phyloP scores from a whole-genome alignment of 1,139 yeast species.

The Scheffersomyces insectosa region DNA sequence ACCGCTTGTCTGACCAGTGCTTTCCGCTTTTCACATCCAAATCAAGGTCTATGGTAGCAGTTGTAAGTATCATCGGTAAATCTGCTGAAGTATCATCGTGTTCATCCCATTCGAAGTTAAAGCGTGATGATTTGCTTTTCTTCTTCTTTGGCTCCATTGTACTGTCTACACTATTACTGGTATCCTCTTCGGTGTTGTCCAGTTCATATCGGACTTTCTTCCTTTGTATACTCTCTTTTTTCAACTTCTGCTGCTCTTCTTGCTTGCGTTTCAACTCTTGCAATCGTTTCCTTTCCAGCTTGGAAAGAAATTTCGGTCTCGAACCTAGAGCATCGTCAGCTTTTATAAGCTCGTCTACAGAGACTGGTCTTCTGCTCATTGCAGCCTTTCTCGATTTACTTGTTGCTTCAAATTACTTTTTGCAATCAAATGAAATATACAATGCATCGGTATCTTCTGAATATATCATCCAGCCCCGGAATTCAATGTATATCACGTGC shows the following conservation, averaged over 20 bases:
- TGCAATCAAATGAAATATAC: no score
- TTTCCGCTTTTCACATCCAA: slow-evolving; percentile 23
- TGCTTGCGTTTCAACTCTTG: slow-evolving; percentile 20
- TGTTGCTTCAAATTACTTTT: no score
- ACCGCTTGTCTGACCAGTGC: slow-evolving; percentile 74
- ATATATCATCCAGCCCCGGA: no score
- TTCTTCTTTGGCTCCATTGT: slow-evolving; percentile 5
- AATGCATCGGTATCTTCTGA: no score
- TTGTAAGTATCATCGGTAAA: slow-evolving; percentile 42
- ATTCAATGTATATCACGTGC: no score
- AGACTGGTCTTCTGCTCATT: slow-evolving; percentile 32
- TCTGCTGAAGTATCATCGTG: slow-evolving; percentile 62
- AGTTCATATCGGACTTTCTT: slow-evolving; percentile 2
- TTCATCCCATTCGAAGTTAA: slow-evolving; percentile 69
- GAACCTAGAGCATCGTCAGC: slow-evolving; percentile 6
- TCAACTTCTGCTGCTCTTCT: slow-evolving; percentile 16
- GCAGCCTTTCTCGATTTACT: no score
- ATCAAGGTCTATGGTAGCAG: slow-evolving; percentile 4
- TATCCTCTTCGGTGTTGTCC: slow-evolving; percentile 9
- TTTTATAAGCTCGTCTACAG: slow-evolving; percentile 46
- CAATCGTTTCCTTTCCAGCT: slow-evolving; percentile 43
- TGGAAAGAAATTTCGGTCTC: slow-evolving; percentile 51
- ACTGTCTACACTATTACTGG: slow-evolving; percentile 3
- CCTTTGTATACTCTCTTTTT: slow-evolving; percentile 6
- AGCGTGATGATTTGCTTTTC: slow-evolving; percentile 31